Conservation (phyloP, 1,284 basidiomycete genomes). For the Chiua sp. region DNA sequence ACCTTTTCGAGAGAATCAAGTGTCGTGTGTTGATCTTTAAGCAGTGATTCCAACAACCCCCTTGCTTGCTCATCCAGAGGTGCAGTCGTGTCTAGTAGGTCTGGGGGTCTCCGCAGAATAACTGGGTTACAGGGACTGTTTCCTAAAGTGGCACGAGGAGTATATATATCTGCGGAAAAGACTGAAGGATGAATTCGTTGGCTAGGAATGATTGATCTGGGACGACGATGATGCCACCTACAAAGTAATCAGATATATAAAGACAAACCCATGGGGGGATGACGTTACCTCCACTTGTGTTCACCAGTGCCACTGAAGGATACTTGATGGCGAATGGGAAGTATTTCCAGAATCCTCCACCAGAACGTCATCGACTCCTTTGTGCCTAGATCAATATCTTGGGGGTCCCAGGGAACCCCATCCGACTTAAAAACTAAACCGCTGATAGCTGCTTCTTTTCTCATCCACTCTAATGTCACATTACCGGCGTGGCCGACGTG, state of each 20-base stretch:
- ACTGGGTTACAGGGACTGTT: neutral
- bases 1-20: neutral
- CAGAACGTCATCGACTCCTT: neutral
- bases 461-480: constrained; percentile 24
- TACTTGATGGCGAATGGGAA: constrained; percentile 25
- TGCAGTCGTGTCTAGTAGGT: neutral
- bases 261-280: neutral
- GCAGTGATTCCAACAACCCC: neutral
- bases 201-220: constrained; percentile 15
- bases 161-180: constrained; percentile 9
- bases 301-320: constrained; percentile 12
- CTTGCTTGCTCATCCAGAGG: neutral
- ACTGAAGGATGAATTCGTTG: constrained; percentile 21
- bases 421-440: constrained; percentile 1
- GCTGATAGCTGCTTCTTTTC: neutral
- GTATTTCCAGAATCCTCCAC: constrained; percentile 18
- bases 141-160: constrained; percentile 12
- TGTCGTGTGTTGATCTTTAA: neutral
- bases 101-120: neutral
- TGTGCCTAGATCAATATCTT: constrained; percentile 12
- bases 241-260: neutral
- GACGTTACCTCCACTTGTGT: constrained; percentile 6
- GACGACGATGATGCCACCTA: constrained; percentile 13
- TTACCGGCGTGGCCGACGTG: constrained; percentile 19
- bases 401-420: neutral